Evolutionary conservation across 257 asterid species (phyloP), one percentile per base, ranked within the genome.

Genomic region (Ligustrum vulgare): DNA sequence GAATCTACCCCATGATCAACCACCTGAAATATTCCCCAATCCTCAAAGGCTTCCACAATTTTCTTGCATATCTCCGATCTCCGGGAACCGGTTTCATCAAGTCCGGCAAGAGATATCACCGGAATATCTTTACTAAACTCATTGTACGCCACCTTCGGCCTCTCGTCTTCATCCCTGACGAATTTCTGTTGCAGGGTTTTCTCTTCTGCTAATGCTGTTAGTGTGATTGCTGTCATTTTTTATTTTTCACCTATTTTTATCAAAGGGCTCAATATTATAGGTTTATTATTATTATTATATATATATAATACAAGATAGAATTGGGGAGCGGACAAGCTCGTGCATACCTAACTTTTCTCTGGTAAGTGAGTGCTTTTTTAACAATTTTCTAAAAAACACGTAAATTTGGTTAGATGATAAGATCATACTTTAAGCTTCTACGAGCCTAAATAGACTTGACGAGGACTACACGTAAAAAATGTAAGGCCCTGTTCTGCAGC

Each of bases 21-120:
- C 1, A 94, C 92, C 84, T 94, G 98, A 31, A 94, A 94, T 31
- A 94, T 80, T 0, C 98, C 98, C 97, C 97, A 92, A 10, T 86
- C 97, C 79, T 92, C 97, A 65, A 94, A 92, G 1, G 98, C 98
- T 0, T 73, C 82, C 5, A 85, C 96, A 11, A 94, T 88, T 56
- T 84, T 82, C 70, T 80, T 69, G 69, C 94, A 81, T 28, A 89
- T 81, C 78, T 87, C 96, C 3, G 39, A 67, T 85, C 93, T 85
- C 35, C 32, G 67, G 15, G 71, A 85, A 4, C 80, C 73, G 4
- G 3, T 7, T 13, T 82, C 87, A 28, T 80, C 80, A 6, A 90
- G 83, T 66, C 97, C 96, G 54, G 83, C 80, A 0, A 94, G 77
- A 5, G 99, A 91, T 77, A 94, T 94, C 49, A 94, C 81, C n/a